Base-by-base conservation (phyloP, 2,329 filamentous ascomycete genomes). In the Fonsecaea monophora region DNA sequence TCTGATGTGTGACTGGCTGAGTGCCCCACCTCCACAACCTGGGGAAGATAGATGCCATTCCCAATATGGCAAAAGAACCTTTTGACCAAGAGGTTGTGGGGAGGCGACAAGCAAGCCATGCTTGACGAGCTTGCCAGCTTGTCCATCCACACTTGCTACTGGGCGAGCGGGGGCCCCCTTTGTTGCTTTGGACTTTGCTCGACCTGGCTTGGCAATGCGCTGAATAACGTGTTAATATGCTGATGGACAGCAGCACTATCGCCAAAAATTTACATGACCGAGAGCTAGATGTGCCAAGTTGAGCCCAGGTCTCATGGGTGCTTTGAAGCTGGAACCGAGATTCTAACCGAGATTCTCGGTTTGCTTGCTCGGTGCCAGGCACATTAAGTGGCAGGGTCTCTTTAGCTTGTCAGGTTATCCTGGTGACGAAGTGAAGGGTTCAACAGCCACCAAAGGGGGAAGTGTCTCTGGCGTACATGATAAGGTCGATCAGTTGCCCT, bases 311-410 rank as follows among this genome's bases (percentile, higher is more conserved):
- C 45, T 50, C 45, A 10, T 25, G 45, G 15, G 6, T 18, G 10
- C 21, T 12, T 21, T 12, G 45, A 25, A 4, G 2, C 4, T 30
- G 45, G 15, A 30, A 30, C 45, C 45, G 45, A 50, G 45, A 50
- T 50, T 4, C 21, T 50, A 30, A 13, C 45, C 45, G 45, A 50
- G 45, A 50, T 50, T 10, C 45, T 50, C 45, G 45, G 45, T 50
- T 12, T 50, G 18, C 4, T 50, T 12, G 45, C 37, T 10, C 12
- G 45, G 25, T 13, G 2, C 45, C 45, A 21, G 21, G 25, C 18
- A 50, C 21, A 25, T 50, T 10, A 18, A 21, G 42, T 6, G 3
- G 10, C 12, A 10, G 10, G 42, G 18, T 50, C 18, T 25, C 12
- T 12, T 12, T 13, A 15, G 12, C 21, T 4, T 5, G 21, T 12